phyloP scores from a whole-genome alignment of 192 early-diverging fungal genomes.

The Allomyces macrogynus region DNA sequence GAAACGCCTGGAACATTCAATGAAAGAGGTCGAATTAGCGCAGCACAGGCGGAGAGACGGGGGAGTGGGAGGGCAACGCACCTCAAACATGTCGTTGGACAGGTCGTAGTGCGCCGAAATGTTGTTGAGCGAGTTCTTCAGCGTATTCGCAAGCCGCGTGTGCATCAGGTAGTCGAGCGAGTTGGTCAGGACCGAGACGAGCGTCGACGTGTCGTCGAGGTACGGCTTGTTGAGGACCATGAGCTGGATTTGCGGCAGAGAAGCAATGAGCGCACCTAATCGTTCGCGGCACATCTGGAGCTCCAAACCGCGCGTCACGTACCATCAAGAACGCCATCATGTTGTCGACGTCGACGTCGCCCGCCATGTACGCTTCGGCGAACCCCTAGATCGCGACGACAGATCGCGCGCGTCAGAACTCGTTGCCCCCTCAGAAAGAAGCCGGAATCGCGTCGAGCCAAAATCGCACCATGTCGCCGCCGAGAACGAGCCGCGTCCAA shows the following conservation, averaged over 20 bases:
- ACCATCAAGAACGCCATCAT: conserved; percentile 31
- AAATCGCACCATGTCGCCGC: conserved; percentile 19
- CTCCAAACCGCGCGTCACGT: neutral
- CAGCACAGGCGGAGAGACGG: too few relatives aligned
- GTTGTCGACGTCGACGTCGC: conserved; percentile 31
- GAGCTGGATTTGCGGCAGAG: conserved; percentile 6
- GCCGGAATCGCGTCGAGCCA: neutral
- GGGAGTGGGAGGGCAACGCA: too few relatives aligned
- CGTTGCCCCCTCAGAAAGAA: neutral
- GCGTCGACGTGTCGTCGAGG: conserved; percentile 18
- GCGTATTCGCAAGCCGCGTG: conserved; percentile 39
- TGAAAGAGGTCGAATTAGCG: too few relatives aligned
- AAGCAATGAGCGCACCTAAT: neutral
- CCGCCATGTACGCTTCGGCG: conserved; percentile 50
- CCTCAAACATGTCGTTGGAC: conserved; percentile 51
- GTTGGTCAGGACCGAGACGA: conserved; percentile 25
- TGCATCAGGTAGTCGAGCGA: conserved; percentile 28
- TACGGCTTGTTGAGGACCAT: conserved; percentile 35
- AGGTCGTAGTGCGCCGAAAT: conserved; percentile 55
- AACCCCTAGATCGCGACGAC: conserved; percentile 24
- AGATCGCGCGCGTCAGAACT: too few relatives aligned
- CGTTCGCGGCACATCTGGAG: neutral
- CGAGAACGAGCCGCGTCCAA: conserved; percentile 36
- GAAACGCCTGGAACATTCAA: conserved; percentile 15
- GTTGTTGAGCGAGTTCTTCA: conserved; percentile 35